Conservation (phyloP, 495 filamentous ascomycete genomes). For the Neurospora sp. region DNA sequence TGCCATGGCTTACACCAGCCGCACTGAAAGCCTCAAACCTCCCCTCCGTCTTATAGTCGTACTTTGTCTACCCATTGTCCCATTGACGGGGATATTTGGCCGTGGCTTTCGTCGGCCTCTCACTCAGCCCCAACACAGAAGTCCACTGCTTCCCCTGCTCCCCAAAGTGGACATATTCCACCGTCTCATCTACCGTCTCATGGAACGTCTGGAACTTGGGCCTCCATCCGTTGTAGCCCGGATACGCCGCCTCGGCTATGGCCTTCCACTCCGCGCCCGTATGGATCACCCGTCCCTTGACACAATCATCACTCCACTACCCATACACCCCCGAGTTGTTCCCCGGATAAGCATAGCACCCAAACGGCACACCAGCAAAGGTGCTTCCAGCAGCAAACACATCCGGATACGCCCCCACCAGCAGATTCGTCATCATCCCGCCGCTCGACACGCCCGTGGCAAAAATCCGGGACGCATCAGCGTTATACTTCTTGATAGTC, state of each 20-base stretch:
- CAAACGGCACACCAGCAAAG: slow-evolving; percentile 45
- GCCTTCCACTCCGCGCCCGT: slow-evolving; percentile 37
- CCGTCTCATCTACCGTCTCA: slow-evolving; percentile 38
- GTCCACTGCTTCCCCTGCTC: slow-evolving; percentile 51
- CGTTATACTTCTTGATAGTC: slow-evolving; percentile 35
- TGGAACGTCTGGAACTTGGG: slow-evolving; percentile 48
- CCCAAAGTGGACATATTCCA: slow-evolving; percentile 37
- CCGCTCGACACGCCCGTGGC: slow-evolving; percentile 45
- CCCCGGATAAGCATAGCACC: slow-evolving; percentile 35
- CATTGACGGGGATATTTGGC: slow-evolving; percentile 25
- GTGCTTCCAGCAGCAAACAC: slow-evolving; percentile 45
- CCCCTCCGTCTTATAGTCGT: slow-evolving; percentile 31
- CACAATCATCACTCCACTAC: slow-evolving; percentile 39
- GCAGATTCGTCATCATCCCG: slow-evolving; percentile 53
- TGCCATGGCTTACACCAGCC: slow-evolving; percentile 38
- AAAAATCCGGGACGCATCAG: slow-evolving; percentile 37
- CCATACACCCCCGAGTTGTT: slow-evolving; percentile 29
- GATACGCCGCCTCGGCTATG: slow-evolving; percentile 40
- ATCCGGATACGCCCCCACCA: slow-evolving; percentile 47
- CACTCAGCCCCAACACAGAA: slow-evolving; percentile 32
- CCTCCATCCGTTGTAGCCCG: slow-evolving; percentile 39
- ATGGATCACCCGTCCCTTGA: slow-evolving; percentile 31
- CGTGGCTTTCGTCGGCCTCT: slow-evolving; percentile 20
- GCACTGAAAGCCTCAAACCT: slow-evolving; percentile 41
- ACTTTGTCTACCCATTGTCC: slow-evolving; percentile 35